Evolutionary conservation across 2,329 filamentous ascomycete genomes (phyloP).

Genomic region (Stemphylium lycopersici): DNA sequence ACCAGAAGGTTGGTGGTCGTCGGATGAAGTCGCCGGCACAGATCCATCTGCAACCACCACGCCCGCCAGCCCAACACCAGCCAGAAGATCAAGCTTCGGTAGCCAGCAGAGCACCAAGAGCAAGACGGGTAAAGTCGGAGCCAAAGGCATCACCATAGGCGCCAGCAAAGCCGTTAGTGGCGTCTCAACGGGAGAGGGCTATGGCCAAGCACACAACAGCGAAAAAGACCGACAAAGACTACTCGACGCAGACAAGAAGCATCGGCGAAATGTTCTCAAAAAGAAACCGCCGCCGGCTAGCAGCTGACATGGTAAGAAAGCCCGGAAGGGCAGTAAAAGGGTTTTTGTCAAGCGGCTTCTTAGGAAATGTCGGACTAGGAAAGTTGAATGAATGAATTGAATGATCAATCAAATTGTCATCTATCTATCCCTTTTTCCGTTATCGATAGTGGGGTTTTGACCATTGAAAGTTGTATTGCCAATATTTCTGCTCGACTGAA

Average conservation of each 20-base stretch:
- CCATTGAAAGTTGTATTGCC: no score
- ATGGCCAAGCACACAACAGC: constrained; percentile 2
- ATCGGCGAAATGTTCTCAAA: constrained; percentile 9
- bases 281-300: constrained; percentile 7
- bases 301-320: constrained; percentile 1
- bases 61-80: constrained; percentile 17
- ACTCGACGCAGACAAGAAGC: constrained; percentile 7
- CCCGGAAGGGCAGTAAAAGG: background rate
- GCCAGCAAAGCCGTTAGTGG: constrained; percentile 42
- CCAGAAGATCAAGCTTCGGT: constrained; percentile 30
- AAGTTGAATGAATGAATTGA: no score
- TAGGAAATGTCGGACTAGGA: background rate
- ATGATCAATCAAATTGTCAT: no score
- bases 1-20: constrained; percentile 50
- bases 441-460: no score
- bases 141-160: constrained; percentile 44
- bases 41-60: constrained; percentile 31
- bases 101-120: constrained; percentile 34
- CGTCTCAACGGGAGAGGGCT: constrained; percentile 32
- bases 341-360: background rate
- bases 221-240: constrained; percentile 4
- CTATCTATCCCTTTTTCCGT: no score
- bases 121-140: constrained; percentile 34
- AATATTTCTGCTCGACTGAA: no score
- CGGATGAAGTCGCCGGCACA: constrained; percentile 45